phyloP scores from a whole-genome alignment of 1,284 basidiomycete species.

The Xerocomus minutiporus region DNA sequence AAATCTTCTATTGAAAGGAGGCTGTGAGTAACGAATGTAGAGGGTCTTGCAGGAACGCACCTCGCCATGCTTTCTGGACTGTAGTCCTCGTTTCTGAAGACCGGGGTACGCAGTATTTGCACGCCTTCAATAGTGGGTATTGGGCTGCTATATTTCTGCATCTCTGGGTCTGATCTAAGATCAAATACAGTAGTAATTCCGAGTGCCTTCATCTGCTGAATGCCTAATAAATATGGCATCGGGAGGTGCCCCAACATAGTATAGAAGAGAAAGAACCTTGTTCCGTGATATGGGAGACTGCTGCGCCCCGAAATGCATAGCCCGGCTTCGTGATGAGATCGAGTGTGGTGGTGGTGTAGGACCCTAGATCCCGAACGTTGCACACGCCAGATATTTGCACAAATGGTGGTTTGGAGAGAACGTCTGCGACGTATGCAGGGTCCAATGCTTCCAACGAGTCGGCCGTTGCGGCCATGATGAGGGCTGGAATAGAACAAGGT shows the following conservation, averaged over 20 bases:
- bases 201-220: conserved; percentile 50
- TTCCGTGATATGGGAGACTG: conserved; percentile 62
- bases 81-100: conserved; percentile 71
- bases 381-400: conserved; percentile 62
- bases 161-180: conserved; percentile 72
- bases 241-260: background rate
- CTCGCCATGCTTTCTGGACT: conserved; percentile 77
- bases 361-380: conserved; percentile 68
- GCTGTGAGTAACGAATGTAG: conserved; percentile 12
- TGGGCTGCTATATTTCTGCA: conserved; percentile 63
- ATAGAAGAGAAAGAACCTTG: conserved; percentile 49
- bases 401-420: conserved; percentile 64
- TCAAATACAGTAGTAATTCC: conserved; percentile 66
- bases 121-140: conserved; percentile 59
- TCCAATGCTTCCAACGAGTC: conserved; percentile 57
- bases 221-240: conserved; percentile 41
- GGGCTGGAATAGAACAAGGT: background rate
- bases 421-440: conserved; percentile 53
- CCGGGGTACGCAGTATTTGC: conserved; percentile 54
- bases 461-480: conserved; percentile 23
- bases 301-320: conserved; percentile 61
- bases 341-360: conserved; percentile 45
- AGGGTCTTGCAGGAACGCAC: conserved; percentile 47
- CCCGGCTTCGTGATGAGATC: conserved; percentile 52
- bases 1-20: conserved; percentile 48